Base-by-base conservation (phyloP, 768 basidiomycete species). In the Tricholoma terreum region DNA sequence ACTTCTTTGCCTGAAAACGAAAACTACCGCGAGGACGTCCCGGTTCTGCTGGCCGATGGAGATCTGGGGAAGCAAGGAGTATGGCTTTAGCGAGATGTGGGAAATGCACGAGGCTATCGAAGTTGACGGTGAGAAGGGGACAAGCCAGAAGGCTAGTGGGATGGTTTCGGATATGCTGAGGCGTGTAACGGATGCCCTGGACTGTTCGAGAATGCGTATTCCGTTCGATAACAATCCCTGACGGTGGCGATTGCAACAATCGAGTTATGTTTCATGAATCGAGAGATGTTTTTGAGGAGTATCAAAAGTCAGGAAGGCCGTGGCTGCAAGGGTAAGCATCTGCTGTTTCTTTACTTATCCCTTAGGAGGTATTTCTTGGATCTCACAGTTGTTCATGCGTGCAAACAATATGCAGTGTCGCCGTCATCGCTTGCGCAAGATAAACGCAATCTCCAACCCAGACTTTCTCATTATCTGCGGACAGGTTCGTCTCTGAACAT, bases 191-290 rank as follows among this genome's bases (percentile, higher is more conserved):
- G 94, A 96, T 68, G 80, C 90, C 15, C 75, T 99, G 67, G 96
- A 98, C 69, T 98, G 97, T 71, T 80, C 98, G 61, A 78, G 83
- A 38, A 71, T 97, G 45, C 76, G n/a, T n/a, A n/a, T n/a, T n/a
- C n/a, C n/a, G n/a, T n/a, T 98, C 66, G 88, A 84, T 70, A 95
- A 91, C 73, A 95, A 98, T 96, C 96, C 5, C 90, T 87, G 15
- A 82, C 87, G 12, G 98, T 98, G 95, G 94, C 96, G 0, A 88
- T 99, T 61, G 95, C 96, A 9, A 98, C 96, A 8, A 80, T 99
- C 19, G 84, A 87, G 50, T 71, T 92, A 45, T 96, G 94, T 71
- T 98, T 94, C 76, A 94, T 92, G 91, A 98, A 98, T 74, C 83
- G 83, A 6, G 76, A 75, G 7, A 89, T 98, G 81, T 85, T 98